A percentile compares a stretch with the other conserved stretches of the same genome.
Conservation (phyloP, 2,329 filamentous ascomycete species). For the Fusarium bulbicola region DNA sequence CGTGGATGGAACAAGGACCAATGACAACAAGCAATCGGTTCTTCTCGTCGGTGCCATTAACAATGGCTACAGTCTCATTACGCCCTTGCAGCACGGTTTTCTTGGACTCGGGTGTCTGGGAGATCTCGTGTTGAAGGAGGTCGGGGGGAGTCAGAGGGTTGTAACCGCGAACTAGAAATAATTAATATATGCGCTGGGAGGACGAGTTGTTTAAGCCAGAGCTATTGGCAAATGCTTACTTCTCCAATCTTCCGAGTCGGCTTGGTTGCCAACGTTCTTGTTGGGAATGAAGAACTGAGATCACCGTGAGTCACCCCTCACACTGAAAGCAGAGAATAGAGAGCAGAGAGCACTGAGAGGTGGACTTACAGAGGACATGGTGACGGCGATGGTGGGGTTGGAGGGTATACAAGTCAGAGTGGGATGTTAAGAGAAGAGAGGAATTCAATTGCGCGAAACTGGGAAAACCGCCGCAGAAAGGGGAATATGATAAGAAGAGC, state of each 20-base stretch:
- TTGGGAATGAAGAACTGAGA: conserved; percentile 77
- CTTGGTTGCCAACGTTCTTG: conserved; percentile 79
- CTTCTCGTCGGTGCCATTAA: conserved; percentile 72
- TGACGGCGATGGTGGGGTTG: conserved; percentile 28
- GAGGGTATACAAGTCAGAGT: conserved; percentile 8
- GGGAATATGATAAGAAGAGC: not conserved
- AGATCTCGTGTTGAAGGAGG: conserved; percentile 93
- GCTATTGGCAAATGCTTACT: conserved; percentile 62
- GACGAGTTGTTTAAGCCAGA: conserved; percentile 1
- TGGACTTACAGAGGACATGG: conserved; percentile 42
- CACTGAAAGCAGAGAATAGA: conserved; percentile 1
- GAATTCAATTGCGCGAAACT: conserved; percentile 3
- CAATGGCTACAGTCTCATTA: conserved; percentile 72
- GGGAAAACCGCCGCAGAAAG: not conserved
- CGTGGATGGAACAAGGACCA: conserved; percentile 97
- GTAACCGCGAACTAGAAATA: conserved; percentile 77
- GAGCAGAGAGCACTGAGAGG: conserved; percentile 15
- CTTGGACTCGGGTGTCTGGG: conserved; percentile 65
- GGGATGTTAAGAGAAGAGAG: not conserved
- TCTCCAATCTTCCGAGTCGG: conserved; percentile 81
- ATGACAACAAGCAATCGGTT: conserved; percentile 76
- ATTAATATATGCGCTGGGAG: conserved; percentile 31
- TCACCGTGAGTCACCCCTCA: conserved; percentile 44
- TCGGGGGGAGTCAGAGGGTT: conserved; percentile 93
- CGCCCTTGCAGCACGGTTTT: conserved; percentile 69